Evolutionary conservation across 2,329 filamentous ascomycete species (phyloP).

Genomic region (Amylocarpus encephaloides): DNA sequence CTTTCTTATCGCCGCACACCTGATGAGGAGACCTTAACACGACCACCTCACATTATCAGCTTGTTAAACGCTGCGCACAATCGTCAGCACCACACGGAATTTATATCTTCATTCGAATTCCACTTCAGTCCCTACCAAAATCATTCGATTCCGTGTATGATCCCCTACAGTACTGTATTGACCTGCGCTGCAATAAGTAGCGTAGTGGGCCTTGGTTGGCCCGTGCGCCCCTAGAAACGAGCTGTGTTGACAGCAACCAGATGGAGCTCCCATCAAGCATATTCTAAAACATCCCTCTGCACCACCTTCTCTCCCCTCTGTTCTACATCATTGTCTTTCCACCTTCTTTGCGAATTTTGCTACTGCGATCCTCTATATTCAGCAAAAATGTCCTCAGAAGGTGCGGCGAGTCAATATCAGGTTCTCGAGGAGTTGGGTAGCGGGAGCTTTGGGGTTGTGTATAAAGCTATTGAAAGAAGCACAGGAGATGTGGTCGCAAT

Average conservation of each 20-base stretch:
- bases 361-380: slow-evolving; percentile 9
- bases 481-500: slow-evolving; percentile 94
- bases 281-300: neutral
- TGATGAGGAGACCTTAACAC: too few relatives aligned
- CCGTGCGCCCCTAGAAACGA: neutral
- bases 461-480: slow-evolving; percentile 86
- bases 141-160: too few relatives aligned
- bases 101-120: too few relatives aligned
- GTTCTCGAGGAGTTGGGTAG: slow-evolving; percentile 94
- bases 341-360: slow-evolving; percentile 15
- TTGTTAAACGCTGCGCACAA: too few relatives aligned
- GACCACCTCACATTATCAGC: too few relatives aligned
- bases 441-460: slow-evolving; percentile 93
- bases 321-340: slow-evolving; percentile 2
- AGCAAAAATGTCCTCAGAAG: slow-evolving; percentile 25
- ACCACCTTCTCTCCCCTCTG: neutral
- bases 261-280: neutral
- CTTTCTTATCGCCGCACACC: too few relatives aligned
- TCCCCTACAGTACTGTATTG: too few relatives aligned
- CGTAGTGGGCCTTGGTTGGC: neutral
- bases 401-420: slow-evolving; percentile 82
- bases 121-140: neutral
- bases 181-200: too few relatives aligned
- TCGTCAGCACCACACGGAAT: too few relatives aligned
- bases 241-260: neutral